Base-by-base conservation (phyloP, 257 asterid species). In the Catharanthus roseus region DNA sequence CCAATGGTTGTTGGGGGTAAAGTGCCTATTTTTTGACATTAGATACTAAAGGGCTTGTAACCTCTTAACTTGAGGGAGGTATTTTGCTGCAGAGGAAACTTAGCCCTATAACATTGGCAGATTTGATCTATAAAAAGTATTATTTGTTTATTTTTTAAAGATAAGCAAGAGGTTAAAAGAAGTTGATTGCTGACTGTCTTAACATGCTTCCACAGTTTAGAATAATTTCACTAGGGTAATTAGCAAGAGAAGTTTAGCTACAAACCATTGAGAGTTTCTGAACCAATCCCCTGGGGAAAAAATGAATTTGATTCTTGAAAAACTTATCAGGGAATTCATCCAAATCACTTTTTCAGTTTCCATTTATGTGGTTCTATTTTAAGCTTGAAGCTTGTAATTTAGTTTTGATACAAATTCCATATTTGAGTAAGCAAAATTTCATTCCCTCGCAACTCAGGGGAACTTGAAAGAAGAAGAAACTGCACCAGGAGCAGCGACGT, bases 401-500 rank as follows among this genome's bases (percentile, higher is more conserved):
- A 13, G 21, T 45, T 23, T 31, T 1, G 31, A 18, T 24, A 13
- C n/a, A n/a, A 33, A 36, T 51, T 75, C 23, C 13, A 67, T 24
- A 8, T 11, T 16, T 45, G 41, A n/a, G 58, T 19, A 26, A 60
- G 38, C 10, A 54, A 41, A 39, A 41, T 60, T 61, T 34, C 38
- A 70, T 60, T 75, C 67, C 49, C 77, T 75, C 58, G 53, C 57
- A 23, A 72, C 72, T 63, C 41, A 89, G 97, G 85, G 69, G 74
- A 84, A 77, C 73, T 58, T 81, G 71, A 92, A 89, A 79, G 87
- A 85, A 64, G 97, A 88, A 78, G 98, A 89, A 77, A 86, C 98
- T 77, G 88, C 98, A 39, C 96, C 96, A 23, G 96, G 98, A 61
- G 91, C 79, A 72, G 86, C 96, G 41, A 90, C 98, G 5, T 96